Conservation (phyloP, 116 monocot genomes). For the Posidonia oceanica region DNA sequence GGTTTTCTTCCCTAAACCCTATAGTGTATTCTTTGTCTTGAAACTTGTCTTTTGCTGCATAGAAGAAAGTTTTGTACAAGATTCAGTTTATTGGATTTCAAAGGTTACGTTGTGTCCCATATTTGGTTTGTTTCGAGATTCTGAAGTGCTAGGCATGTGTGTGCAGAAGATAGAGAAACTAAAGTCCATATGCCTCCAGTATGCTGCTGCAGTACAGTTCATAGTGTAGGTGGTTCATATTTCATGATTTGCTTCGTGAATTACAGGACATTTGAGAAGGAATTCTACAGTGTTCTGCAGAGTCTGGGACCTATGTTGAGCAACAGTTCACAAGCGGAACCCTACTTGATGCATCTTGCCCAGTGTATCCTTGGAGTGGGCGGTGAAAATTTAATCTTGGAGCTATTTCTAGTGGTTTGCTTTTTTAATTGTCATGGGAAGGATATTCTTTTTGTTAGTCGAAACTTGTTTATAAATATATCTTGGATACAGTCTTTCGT, state of each 20-base stretch:
- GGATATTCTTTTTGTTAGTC: background rate
- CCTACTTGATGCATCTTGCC: slow-evolving; percentile 83
- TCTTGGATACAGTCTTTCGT: background rate
- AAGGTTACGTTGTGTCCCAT: no score
- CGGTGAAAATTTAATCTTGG: slow-evolving; percentile 26
- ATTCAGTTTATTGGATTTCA: background rate
- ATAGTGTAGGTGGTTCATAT: background rate
- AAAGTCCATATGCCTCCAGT: slow-evolving; percentile 82
- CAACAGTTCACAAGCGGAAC: slow-evolving; percentile 73
- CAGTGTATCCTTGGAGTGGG: slow-evolving; percentile 74
- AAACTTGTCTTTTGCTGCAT: no score
- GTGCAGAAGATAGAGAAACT: slow-evolving; percentile 94
- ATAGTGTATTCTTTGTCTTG: background rate
- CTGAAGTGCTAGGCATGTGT: background rate
- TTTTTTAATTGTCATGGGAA: background rate
- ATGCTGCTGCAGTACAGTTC: slow-evolving; percentile 72
- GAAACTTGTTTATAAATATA: background rate
- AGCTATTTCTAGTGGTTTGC: background rate
- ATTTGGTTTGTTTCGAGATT: background rate
- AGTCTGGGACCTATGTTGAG: slow-evolving; percentile 67
- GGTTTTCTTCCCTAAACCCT: background rate
- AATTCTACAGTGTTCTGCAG: slow-evolving; percentile 68
- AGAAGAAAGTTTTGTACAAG: background rate
- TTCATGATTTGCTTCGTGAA: background rate
- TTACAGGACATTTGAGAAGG: slow-evolving; percentile 69